phyloP scores from a whole-genome alignment of 1,284 basidiomycete species.

The Malassezia psittaci region DNA sequence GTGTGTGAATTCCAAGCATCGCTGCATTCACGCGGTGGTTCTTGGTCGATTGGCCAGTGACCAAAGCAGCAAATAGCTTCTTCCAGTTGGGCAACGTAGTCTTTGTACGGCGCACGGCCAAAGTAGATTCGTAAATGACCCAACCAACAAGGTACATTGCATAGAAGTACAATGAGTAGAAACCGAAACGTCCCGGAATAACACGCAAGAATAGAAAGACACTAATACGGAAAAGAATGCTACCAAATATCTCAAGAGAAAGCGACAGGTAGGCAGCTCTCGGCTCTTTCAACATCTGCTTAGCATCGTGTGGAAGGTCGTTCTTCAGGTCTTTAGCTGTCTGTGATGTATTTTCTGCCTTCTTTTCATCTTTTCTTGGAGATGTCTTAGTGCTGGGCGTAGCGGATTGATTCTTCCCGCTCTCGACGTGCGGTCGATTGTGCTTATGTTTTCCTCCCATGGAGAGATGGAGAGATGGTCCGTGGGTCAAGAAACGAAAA shows the following conservation, averaged over 20 bases:
- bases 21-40: constrained; percentile 28
- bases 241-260: constrained; percentile 22
- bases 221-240: constrained; percentile 30
- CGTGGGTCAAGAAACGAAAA: background rate
- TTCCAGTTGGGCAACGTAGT: background rate
- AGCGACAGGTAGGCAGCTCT: background rate
- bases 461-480: background rate
- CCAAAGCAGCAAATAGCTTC: background rate
- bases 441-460: background rate
- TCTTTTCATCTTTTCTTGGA: background rate
- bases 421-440: background rate
- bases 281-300: background rate
- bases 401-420: background rate
- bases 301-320: background rate
- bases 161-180: constrained; percentile 5
- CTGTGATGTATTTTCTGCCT: background rate
- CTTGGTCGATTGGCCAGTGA: constrained; percentile 30
- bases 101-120: constrained; percentile 8
- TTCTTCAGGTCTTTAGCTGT: background rate
- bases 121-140: constrained; percentile 23
- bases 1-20: constrained; percentile 27
- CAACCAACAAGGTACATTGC: constrained; percentile 25
- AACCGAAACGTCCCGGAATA: constrained; percentile 26
- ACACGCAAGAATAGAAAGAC: constrained; percentile 38
- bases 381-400: background rate